Evolutionary conservation across 2,329 filamentous ascomycete species (phyloP), one percentile per base, ranked within the genome.

Genomic region (Penicillium decumbens): DNA sequence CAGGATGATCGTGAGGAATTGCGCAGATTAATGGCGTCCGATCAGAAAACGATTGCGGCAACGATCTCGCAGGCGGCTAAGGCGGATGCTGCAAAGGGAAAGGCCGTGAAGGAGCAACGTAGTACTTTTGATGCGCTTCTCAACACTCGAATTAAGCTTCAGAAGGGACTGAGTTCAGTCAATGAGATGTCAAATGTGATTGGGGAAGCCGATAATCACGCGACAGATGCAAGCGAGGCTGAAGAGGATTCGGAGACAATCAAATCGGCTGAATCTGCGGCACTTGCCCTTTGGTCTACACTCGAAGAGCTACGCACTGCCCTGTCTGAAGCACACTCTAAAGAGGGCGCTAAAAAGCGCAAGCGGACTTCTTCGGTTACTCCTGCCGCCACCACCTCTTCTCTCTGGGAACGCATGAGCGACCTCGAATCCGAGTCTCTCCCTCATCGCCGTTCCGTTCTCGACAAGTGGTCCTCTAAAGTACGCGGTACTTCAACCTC

Each of bases 401-500:
- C 82, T 2, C 81, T 95, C 2, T 95, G 88, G 88, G 75, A 80
- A 12, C 79, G 81, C 41, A 85, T 93, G 73, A 74, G 83, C 54
- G 73, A 75, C 1, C 77, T 85, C 6, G 90, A 96, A 63, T 65
- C 77, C 24, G 71, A 76, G 2, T 76, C 80, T 1, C 63, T 79
- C 20, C 72, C 80, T 4, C 80, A 83, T 58, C 84, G 92, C 46
- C 84, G 85, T 56, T 79, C 81, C 18, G 81, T 85, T 0, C 78
- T 98, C 10, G 86, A 95, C 65, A 95, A 95, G 69, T 98, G 93
- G 93, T 93, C 90, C 15, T 75, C 78, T 49, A 93, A 92, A 69
- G 84, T 89, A 20, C 82, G 83, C 58, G 81, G 69, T 8, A 62
- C 67, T 2, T 64, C 60, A 30, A 57, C 80, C 6, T 75, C 81